phyloP scores from a whole-genome alignment of 2,329 filamentous ascomycete species.

The Cercospora sesami region DNA sequence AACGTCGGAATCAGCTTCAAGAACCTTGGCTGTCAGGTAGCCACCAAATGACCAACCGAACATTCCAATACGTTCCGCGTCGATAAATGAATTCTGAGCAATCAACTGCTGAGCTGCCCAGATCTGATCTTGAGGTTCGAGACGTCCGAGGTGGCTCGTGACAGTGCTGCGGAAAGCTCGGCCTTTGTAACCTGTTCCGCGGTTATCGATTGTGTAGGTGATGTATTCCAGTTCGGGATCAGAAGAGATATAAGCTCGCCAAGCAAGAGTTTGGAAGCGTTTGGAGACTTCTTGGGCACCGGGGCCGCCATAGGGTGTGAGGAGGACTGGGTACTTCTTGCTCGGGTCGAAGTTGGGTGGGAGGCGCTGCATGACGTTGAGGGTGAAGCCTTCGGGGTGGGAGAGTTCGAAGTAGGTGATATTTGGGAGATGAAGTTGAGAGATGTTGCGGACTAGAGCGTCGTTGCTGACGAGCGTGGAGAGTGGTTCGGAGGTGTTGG shows the following conservation, averaged over 20 bases:
- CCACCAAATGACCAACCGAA: constrained; percentile 71
- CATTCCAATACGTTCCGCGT: constrained; percentile 62
- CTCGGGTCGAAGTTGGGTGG: constrained; percentile 63
- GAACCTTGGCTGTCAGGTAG: constrained; percentile 65
- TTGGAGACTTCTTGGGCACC: constrained; percentile 63
- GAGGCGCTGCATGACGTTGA: constrained; percentile 66
- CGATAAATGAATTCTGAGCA: constrained; percentile 54
- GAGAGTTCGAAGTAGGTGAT: constrained; percentile 64
- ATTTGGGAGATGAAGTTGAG: constrained; percentile 63
- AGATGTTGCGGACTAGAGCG: constrained; percentile 56
- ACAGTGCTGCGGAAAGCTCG: constrained; percentile 62
- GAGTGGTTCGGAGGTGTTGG: constrained; percentile 57
- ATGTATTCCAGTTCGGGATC: constrained; percentile 69
- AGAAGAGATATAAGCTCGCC: constrained; percentile 64
- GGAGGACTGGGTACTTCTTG: constrained; percentile 66
- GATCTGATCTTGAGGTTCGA: constrained; percentile 67
- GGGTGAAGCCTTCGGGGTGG: constrained; percentile 60
- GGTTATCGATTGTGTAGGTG: constrained; percentile 67
- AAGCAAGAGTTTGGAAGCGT: constrained; percentile 56
- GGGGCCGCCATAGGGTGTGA: constrained; percentile 68
- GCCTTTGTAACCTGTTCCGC: constrained; percentile 65
- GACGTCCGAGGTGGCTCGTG: constrained; percentile 59
- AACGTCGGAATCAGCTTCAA: constrained; percentile 61
- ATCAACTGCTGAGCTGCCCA: constrained; percentile 63
- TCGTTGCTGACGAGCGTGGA: constrained; percentile 62